These are phyloP conservation scores for Rhinocladiella mackenziei DNA, from an alignment of 2,329 filamentous ascomycete genomes.

Conservation along the genomic window DNA sequence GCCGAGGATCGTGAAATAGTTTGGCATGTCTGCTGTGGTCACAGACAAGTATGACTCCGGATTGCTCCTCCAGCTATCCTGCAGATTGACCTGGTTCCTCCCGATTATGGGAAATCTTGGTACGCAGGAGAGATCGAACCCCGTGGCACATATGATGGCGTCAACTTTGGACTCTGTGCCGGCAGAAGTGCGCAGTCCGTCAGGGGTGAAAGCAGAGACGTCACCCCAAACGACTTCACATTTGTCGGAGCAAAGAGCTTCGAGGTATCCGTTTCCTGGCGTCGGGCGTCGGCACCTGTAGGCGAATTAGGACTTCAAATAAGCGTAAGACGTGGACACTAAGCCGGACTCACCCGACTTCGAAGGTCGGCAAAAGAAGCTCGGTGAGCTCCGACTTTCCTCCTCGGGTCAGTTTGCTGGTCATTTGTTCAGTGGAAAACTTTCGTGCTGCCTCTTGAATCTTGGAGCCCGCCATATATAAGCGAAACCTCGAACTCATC, in stretches of 20 bases:
- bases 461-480: constrained; percentile 1
- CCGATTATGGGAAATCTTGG: constrained; percentile 43
- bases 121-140: constrained; percentile 38
- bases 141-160: constrained; percentile 37
- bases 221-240: not conserved
- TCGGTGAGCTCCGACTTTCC: constrained; percentile 20
- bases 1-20: constrained; percentile 25
- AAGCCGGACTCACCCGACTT: no score
- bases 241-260: constrained; percentile 37
- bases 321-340: no score
- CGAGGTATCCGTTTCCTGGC: constrained; percentile 42
- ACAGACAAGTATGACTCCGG: constrained; percentile 25
- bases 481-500: constrained; percentile 1
- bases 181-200: not conserved
- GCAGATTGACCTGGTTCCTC: constrained; percentile 37
- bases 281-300: constrained; percentile 42
- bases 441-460: not conserved
- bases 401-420: not conserved
- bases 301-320: no score
- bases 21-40: constrained; percentile 24
- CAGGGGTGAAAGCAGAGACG: constrained; percentile 1
- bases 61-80: constrained; percentile 41
- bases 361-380: constrained; percentile 40
- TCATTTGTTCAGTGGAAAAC: not conserved
- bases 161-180: constrained; percentile 25